phyloP scores from a whole-genome alignment of 2,329 filamentous ascomycete genomes.

The Cladosporium sp. region DNA sequence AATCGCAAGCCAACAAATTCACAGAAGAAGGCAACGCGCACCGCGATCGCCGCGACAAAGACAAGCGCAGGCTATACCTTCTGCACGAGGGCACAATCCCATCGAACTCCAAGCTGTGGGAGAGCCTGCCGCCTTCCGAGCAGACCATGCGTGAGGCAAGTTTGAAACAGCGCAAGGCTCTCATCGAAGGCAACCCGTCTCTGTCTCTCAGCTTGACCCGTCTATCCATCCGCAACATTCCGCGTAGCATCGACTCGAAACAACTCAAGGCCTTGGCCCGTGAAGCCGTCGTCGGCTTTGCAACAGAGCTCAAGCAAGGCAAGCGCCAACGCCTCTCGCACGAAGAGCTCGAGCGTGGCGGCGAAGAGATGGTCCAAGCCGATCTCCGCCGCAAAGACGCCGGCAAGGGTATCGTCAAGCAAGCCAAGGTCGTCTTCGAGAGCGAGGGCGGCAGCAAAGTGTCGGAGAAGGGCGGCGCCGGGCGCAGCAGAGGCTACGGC shows the following conservation, averaged over 20 bases:
- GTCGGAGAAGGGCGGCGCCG: constrained; percentile 68
- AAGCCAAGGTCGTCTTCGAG: constrained; percentile 94
- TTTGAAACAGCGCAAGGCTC: constrained; percentile 77
- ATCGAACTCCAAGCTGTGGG: constrained; percentile 70
- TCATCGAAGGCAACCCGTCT: constrained; percentile 86
- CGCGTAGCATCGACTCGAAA: constrained; percentile 76
- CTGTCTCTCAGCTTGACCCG: constrained; percentile 86
- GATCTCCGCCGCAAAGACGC: constrained; percentile 76
- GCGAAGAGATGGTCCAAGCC: constrained; percentile 73
- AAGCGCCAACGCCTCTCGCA: constrained; percentile 75
- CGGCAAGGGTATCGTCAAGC: constrained; percentile 81
- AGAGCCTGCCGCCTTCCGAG: constrained; percentile 72
- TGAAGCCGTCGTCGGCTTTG: constrained; percentile 90
- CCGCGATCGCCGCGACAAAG: constrained; percentile 68
- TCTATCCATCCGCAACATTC: constrained; percentile 86
- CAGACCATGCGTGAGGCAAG: constrained; percentile 85
- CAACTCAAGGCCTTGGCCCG: constrained; percentile 87
- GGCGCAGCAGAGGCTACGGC: constrained; percentile 86
- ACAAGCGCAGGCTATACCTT: constrained; percentile 86
- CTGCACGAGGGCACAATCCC: constrained; percentile 81
- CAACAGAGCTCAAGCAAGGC: constrained; percentile 78
- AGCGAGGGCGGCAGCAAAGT: constrained; percentile 81
- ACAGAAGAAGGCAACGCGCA: constrained; percentile 62
- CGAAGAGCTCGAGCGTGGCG: constrained; percentile 78
- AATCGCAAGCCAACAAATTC: constrained; percentile 71